phyloP scores from a whole-genome alignment of 2,329 filamentous ascomycete species.

The Cadophora malorum region DNA sequence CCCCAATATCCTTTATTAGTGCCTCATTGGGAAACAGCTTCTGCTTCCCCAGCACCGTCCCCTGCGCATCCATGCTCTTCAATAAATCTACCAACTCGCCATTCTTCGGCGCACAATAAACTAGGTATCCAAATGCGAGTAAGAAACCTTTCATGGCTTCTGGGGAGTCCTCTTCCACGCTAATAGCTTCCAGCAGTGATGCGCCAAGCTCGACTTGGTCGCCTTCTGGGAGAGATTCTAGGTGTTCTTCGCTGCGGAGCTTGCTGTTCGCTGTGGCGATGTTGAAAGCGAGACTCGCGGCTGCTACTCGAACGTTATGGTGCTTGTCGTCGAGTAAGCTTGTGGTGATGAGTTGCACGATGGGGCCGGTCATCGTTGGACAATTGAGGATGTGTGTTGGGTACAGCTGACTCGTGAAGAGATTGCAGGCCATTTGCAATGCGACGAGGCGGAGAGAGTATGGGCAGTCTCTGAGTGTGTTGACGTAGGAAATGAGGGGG shows the following conservation, averaged over 20 bases:
- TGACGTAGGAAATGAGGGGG: constrained; percentile 66
- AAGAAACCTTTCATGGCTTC: constrained; percentile 82
- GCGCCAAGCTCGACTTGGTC: constrained; percentile 84
- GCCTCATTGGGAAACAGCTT: constrained; percentile 62
- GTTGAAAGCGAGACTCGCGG: constrained; percentile 85
- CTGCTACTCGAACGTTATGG: constrained; percentile 77
- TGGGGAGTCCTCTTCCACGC: constrained; percentile 62
- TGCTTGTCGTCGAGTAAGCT: constrained; percentile 81
- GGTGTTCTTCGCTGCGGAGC: constrained; percentile 61
- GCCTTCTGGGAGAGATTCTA: constrained; percentile 66
- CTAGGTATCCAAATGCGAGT: constrained; percentile 75
- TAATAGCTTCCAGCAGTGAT: constrained; percentile 76
- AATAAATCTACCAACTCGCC: constrained; percentile 84
- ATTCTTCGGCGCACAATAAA: constrained; percentile 71
- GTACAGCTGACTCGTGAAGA: constrained; percentile 79
- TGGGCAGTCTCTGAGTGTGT: constrained; percentile 63
- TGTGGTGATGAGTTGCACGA: constrained; percentile 74
- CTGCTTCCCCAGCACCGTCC: constrained; percentile 65
- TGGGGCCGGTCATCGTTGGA: constrained; percentile 57
- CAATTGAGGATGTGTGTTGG: constrained; percentile 65
- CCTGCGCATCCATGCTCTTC: constrained; percentile 75
- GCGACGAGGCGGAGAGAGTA: constrained; percentile 86
- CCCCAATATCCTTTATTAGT: constrained; percentile 59
- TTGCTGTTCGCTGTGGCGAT: constrained; percentile 74
- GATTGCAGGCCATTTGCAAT: constrained; percentile 82